These are phyloP conservation scores for Hevea brasiliensis DNA, from an alignment of 345 rosid species.

Conservation along the genomic window DNA sequence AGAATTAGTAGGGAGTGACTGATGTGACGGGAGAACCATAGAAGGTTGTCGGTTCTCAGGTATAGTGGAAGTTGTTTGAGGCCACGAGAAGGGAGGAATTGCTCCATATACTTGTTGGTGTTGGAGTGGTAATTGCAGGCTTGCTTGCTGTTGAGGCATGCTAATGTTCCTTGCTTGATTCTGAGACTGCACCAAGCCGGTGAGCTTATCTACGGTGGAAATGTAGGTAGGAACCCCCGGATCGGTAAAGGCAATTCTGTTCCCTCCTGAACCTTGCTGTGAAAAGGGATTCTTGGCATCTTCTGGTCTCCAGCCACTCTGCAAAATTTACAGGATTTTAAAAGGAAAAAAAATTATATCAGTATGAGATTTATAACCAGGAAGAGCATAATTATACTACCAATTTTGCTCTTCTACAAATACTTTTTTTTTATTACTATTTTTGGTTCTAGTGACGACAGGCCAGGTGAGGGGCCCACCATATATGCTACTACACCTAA, in stretches of 20 bases:
- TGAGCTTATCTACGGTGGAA: constrained; percentile 11
- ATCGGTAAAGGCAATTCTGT: constrained; percentile 25
- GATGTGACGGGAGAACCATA: constrained; percentile 19
- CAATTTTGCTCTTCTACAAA: background rate
- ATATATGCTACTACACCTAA: background rate
- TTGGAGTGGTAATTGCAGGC: constrained; percentile 30
- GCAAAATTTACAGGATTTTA: constrained; percentile 32
- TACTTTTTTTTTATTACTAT: no score
- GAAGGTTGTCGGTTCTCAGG: constrained; percentile 33
- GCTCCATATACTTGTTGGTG: constrained; percentile 35
- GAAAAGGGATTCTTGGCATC: constrained; percentile 61
- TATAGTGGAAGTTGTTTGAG: constrained; percentile 22
- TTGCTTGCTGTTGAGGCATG: constrained; percentile 39
- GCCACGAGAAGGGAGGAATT: constrained; percentile 28
- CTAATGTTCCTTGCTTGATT: constrained; percentile 21
- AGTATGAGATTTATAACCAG: background rate
- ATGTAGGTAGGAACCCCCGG: constrained; percentile 11
- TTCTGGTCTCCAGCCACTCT: constrained; percentile 71
- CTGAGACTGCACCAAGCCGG: constrained; percentile 27
- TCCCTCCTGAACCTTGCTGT: constrained; percentile 41
- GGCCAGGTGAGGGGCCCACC: rapidly evolving
- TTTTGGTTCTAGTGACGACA: background rate
- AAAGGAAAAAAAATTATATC: background rate
- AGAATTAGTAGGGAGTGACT: constrained; percentile 20
- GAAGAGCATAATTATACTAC: background rate